Percentiles rank a stretch among this genome's conserved stretches.
These are phyloP conservation scores for Aurantiochytrium sp. DNA, from an alignment of 108 stramenopile genomes.

Conservation along the genomic window DNA sequence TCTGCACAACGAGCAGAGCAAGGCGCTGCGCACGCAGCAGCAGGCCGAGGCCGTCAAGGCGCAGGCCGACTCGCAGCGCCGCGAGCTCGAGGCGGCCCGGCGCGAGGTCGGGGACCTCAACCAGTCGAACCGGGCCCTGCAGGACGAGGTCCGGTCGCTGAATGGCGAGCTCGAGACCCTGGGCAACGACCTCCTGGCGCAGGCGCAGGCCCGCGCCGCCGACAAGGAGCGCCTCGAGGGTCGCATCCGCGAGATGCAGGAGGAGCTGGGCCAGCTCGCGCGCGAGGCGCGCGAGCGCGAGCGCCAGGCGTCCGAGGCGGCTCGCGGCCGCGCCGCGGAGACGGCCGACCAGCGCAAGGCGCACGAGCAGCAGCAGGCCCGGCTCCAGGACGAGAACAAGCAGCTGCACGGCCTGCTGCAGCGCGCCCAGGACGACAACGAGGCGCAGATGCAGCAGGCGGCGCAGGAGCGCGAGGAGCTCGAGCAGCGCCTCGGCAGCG, in stretches of 20 bases:
- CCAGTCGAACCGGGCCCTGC: not conserved
- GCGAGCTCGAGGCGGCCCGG: not conserved
- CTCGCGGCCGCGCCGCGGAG: not conserved
- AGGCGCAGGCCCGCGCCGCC: not conserved
- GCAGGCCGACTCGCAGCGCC: not conserved
- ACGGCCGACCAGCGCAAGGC: not conserved
- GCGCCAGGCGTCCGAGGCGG: not conserved
- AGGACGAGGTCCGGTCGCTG: not conserved
- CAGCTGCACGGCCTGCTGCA: not conserved
- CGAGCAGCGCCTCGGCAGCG: not conserved
- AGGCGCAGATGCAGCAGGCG: slow-evolving; percentile 1
- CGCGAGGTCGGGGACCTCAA: not conserved
- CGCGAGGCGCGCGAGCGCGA: slow-evolving; percentile 19
- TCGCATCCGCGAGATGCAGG: slow-evolving; percentile 1
- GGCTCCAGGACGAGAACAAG: not conserved
- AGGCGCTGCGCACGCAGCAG: not conserved
- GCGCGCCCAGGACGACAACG: not conserved
- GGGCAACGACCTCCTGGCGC: slow-evolving; percentile 21
- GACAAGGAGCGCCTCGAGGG: slow-evolving; percentile 18
- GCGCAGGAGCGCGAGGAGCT: slow-evolving; percentile 10
- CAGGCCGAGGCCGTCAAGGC: not conserved
- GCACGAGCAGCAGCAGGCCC: not conserved
- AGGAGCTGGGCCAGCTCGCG: not conserved
- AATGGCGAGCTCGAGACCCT: slow-evolving; percentile 18
- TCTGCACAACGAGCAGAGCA: slow-evolving; percentile 16